Evolutionary conservation across 345 rosid genomes (phyloP).

Genomic region (Acer saccharum): DNA sequence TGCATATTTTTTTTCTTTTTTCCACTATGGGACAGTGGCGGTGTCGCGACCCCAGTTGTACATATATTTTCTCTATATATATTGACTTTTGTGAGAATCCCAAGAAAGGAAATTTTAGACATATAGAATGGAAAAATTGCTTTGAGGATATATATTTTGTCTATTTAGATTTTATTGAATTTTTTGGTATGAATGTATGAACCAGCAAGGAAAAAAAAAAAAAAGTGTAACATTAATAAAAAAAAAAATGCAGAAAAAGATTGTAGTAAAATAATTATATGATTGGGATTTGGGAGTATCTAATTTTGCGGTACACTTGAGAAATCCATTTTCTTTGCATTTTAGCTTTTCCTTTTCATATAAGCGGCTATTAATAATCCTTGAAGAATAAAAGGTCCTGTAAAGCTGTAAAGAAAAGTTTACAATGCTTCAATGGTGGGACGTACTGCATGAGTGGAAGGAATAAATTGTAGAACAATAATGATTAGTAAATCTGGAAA

Average conservation of each 20-base stretch:
- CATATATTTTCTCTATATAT: neutral
- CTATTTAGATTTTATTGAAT: too few species aligned
- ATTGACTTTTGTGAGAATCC: neutral
- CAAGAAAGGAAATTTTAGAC: neutral
- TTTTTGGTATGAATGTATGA: too few species aligned
- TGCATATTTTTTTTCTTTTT: too few species aligned
- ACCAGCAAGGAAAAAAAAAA: too few species aligned
- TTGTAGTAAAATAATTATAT: neutral
- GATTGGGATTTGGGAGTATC: neutral
- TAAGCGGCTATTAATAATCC: neutral
- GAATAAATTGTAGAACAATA: neutral
- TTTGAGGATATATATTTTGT: neutral
- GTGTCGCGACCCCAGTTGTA: too few species aligned
- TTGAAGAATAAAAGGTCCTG: neutral
- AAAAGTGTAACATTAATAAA: too few species aligned
- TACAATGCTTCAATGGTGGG: neutral
- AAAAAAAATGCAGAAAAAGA: neutral
- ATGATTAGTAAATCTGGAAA: neutral
- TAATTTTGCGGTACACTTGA: constrained; percentile 10
- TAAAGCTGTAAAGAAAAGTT: neutral
- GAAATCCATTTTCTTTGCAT: constrained; percentile 8
- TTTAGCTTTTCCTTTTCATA: neutral
- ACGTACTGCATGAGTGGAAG: neutral
- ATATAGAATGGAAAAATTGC: neutral
- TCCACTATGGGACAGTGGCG: too few species aligned